Conservation (phyloP, 352 stramenopile genomes). For the Phytophthora tubulina region DNA sequence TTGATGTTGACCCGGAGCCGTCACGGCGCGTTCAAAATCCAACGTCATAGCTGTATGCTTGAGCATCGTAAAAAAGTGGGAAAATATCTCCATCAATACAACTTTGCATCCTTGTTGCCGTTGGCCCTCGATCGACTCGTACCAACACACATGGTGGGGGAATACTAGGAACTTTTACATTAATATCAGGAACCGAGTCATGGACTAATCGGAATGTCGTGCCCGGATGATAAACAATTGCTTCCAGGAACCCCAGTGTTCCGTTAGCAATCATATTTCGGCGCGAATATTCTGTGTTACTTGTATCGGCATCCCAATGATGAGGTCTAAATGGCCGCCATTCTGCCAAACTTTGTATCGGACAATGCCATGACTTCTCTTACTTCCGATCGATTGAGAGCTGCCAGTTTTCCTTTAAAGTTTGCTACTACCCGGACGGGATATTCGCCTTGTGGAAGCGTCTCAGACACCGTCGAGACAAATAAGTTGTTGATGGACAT, state of each 20-base stretch:
- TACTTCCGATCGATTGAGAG: background rate
- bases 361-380: background rate
- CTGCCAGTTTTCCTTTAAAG: constrained; percentile 4
- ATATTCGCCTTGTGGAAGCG: background rate
- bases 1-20: too few relatives aligned
- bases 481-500: constrained; percentile 8
- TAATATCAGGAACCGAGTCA: constrained; percentile 7
- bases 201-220: constrained; percentile 15
- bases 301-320: constrained; percentile 13
- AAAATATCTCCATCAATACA: background rate
- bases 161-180: background rate
- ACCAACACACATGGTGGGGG: background rate
- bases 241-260: constrained; percentile 6
- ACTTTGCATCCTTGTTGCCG: background rate
- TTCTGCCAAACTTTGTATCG: constrained; percentile 17
- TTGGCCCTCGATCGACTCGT: background rate
- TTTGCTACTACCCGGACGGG: constrained; percentile 11
- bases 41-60: background rate
- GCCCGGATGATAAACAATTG: constrained; percentile 2
- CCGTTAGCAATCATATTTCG: constrained; percentile 22
- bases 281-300: constrained; percentile 8
- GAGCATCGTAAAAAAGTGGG: background rate
- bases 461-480: background rate
- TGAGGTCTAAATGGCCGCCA: background rate
- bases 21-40: too few relatives aligned